Evolutionary conservation across 257 asterid species (phyloP).

Genomic region (Nicotiana knightiana): DNA sequence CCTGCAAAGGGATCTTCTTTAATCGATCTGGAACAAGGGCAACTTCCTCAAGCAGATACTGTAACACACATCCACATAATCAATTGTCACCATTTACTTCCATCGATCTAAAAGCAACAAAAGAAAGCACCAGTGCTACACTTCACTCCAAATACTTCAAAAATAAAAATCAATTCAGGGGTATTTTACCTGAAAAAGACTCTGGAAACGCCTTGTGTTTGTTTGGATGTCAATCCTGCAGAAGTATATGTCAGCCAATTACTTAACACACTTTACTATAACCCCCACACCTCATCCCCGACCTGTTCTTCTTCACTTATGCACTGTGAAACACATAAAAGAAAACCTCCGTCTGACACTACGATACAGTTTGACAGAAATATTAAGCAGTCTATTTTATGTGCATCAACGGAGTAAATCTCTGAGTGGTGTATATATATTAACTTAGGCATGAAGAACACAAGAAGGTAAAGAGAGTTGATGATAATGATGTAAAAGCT

Average conservation of each 20-base stretch:
- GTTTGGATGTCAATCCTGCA: conserved; percentile 95
- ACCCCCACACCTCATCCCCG: neutral
- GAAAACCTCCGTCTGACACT: neutral
- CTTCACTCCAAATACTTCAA: neutral
- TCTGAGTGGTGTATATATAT: neutral
- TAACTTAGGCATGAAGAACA: neutral
- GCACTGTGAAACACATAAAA: neutral
- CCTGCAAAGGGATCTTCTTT: conserved; percentile 86
- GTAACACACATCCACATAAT: conserved; percentile 13
- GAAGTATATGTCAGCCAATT: neutral
- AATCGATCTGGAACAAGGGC: conserved; percentile 60
- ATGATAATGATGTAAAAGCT: neutral
- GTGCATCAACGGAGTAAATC: neutral
- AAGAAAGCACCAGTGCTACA: neutral
- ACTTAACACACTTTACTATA: neutral
- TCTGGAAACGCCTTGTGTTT: conserved; percentile 76
- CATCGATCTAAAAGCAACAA: neutral
- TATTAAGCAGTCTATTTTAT: neutral
- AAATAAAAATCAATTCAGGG: neutral
- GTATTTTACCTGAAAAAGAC: conserved; percentile 65
- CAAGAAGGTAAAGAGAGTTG: neutral
- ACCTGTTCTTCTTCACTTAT: neutral
- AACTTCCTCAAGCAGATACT: conserved; percentile 93
- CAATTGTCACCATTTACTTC: neutral
- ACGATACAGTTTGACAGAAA: neutral